Percentiles rank a stretch among this genome's conserved stretches.
These are phyloP conservation scores for Tylopilus balloui DNA, from an alignment of 768 basidiomycete genomes.

Conservation along the genomic window DNA sequence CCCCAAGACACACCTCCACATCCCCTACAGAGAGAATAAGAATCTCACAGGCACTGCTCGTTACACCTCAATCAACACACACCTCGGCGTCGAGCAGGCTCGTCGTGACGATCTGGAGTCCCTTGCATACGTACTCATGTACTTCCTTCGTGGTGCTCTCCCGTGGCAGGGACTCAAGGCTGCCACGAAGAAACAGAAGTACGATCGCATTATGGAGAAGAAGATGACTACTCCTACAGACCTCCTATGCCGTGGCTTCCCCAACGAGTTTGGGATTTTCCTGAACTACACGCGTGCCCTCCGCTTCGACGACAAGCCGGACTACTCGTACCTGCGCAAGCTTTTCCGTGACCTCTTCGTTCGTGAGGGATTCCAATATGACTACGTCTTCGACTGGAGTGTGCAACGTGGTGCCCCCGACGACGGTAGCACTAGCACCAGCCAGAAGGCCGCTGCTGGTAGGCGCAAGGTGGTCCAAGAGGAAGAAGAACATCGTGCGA, in stretches of 20 bases:
- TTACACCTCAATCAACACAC: conserved; percentile 99
- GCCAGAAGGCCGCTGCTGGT: conserved; percentile 58
- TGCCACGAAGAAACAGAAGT: conserved; percentile 99
- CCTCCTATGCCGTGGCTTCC: conserved; percentile 97
- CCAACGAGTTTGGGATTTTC: conserved; percentile 99
- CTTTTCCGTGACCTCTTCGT: conserved; percentile 98
- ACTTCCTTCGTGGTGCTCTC: conserved; percentile 96
- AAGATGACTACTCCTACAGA: conserved; percentile 99
- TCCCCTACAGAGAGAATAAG: conserved; percentile 99
- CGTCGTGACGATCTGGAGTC: conserved; percentile 98
- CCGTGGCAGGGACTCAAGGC: conserved; percentile 99
- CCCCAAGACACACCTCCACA: conserved; percentile 99
- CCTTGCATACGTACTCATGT: conserved; percentile 98
- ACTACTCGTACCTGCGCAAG: conserved; percentile 99
- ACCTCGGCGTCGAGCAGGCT: conserved; percentile 96
- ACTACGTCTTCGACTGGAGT: conserved; percentile 99
- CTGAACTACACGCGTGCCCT: conserved; percentile 98
- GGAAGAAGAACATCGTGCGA: conserved; percentile 77
- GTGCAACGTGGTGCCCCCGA: conserved; percentile 74
- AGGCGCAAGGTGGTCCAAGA: conserved; percentile 82
- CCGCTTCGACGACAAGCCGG: conserved; percentile 99
- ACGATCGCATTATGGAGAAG: conserved; percentile 99
- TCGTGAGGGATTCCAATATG: conserved; percentile 97
- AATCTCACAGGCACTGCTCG: conserved; percentile 98
- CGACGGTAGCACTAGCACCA: conserved; percentile 54